Conservation (phyloP, 148 eudicot genomes). For the Mesembryanthemum crystallinum region DNA sequence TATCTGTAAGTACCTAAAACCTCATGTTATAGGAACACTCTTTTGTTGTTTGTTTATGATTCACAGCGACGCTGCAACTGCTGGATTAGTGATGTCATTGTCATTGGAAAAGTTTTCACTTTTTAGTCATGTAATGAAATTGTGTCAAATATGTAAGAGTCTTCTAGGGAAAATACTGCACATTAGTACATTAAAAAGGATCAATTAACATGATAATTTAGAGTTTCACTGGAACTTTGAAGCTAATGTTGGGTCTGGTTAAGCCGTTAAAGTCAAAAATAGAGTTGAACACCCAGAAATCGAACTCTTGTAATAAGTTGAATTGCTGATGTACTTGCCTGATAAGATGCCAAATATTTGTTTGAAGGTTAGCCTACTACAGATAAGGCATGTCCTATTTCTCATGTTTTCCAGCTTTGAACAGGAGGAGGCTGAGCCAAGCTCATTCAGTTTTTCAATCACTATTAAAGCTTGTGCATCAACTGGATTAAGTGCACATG, state of each 20-base stretch:
- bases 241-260: neutral
- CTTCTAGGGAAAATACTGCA: too few relatives aligned
- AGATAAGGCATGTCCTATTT: constrained; percentile 11
- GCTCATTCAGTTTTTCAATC: constrained; percentile 66
- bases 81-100: neutral
- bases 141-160: too few relatives aligned
- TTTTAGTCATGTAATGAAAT: too few relatives aligned
- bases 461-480: constrained; percentile 78
- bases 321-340: neutral
- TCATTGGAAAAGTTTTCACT: too few relatives aligned
- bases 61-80: neutral
- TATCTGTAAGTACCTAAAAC: constrained; percentile 45
- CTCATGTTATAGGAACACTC: neutral
- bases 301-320: neutral
- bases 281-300: neutral
- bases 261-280: constrained; percentile 3
- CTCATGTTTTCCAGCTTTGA: constrained; percentile 32
- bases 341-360: neutral
- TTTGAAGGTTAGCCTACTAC: neutral
- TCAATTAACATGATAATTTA: too few relatives aligned
- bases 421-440: constrained; percentile 77
- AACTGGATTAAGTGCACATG: constrained; percentile 41
- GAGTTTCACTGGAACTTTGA: neutral
- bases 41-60: neutral
- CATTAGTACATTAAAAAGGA: too few relatives aligned